phyloP scores from a whole-genome alignment of 768 basidiomycete species.

The Boletus edulis region DNA sequence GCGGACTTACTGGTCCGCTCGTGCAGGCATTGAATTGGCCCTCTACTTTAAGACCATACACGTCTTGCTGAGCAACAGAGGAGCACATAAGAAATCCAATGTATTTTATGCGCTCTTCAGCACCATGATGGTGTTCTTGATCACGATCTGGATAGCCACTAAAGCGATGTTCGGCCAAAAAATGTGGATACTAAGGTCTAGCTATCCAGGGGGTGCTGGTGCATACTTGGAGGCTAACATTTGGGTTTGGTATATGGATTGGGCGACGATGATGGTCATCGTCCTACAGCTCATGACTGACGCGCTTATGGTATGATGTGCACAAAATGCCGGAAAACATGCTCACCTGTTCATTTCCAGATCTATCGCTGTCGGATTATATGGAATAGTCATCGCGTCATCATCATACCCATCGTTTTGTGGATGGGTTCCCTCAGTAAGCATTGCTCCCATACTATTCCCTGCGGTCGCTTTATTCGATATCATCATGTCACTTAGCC shows the following conservation, averaged over 20 bases:
- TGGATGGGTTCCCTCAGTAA: not conserved
- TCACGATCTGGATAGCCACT: slow-evolving; percentile 30
- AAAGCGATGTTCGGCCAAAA: slow-evolving; percentile 26
- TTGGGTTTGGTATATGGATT: slow-evolving; percentile 26
- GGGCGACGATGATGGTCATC: slow-evolving; percentile 3
- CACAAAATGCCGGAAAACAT: not conserved
- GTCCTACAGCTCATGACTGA: slow-evolving; percentile 3
- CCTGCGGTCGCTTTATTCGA: not conserved
- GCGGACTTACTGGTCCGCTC: not conserved
- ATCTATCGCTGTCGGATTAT: slow-evolving; percentile 13
- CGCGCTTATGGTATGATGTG: slow-evolving; percentile 19
- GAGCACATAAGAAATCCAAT: slow-evolving; percentile 7
- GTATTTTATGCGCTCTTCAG: slow-evolving; percentile 24
- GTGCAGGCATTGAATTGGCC: slow-evolving; percentile 20
- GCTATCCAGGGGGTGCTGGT: slow-evolving; percentile 34
- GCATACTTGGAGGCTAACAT: slow-evolving; percentile 29
- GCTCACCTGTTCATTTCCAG: slow-evolving; percentile 24
- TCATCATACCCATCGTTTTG: not conserved
- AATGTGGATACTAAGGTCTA: slow-evolving; percentile 38
- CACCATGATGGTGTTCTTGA: slow-evolving; percentile 23
- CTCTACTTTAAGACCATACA: slow-evolving; percentile 26
- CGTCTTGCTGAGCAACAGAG: slow-evolving; percentile 5
- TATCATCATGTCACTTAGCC: not conserved
- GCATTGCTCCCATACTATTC: not conserved
- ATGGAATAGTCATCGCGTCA: not conserved